Evolutionary conservation across 352 stramenopile species (phyloP), one percentile per base, ranked within the genome.

Genomic region (Phytopythium mirpurense): DNA sequence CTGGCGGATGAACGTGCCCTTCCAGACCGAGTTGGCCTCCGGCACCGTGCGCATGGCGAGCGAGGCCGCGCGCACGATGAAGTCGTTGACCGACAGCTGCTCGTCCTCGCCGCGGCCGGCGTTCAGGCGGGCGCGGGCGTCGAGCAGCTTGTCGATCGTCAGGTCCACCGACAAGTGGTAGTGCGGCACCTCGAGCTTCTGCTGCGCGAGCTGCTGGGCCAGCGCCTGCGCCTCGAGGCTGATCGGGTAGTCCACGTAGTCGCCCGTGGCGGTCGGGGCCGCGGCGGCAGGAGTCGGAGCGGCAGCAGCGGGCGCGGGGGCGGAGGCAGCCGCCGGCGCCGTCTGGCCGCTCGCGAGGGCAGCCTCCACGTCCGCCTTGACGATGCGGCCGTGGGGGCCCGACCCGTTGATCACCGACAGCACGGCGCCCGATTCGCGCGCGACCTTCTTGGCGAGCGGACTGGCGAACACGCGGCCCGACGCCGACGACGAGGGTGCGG

Each of bases 11-110:
- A 97, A 96, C 57, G 75, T 89, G 62, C 83, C 78, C 61, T 88
- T 83, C 78, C 78, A 94, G 56, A 71, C 74, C 59, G 67, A 97
- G 74, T 93, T 93, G 48, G 82, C 90, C 59, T 97, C 88, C 6
- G 96, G 97, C 40, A 99, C 90, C 73, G 99, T 97, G 56, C 94
- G 82, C 60, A 99, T 93, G 12, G 97, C 96, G 43, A 99, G 74
- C 37, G 96, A 97, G 16, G 82, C 93, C 29, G 93, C 93, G 52
- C 96, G 96, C 59, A 99, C 95, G 50, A 99, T 83, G 60, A 99
- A 90, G 68, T 99, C 97, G 72, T 99, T 99, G 44, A 99, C 96
- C 10, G 93, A 98, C 21, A 99, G 85, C 66, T 99, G 51, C 67
- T 81, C 58, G 54, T 89, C 74, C 81, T 96, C 97, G 29, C 83